phyloP scores from a whole-genome alignment of 352 stramenopile genomes.

The Pythium sp. region DNA sequence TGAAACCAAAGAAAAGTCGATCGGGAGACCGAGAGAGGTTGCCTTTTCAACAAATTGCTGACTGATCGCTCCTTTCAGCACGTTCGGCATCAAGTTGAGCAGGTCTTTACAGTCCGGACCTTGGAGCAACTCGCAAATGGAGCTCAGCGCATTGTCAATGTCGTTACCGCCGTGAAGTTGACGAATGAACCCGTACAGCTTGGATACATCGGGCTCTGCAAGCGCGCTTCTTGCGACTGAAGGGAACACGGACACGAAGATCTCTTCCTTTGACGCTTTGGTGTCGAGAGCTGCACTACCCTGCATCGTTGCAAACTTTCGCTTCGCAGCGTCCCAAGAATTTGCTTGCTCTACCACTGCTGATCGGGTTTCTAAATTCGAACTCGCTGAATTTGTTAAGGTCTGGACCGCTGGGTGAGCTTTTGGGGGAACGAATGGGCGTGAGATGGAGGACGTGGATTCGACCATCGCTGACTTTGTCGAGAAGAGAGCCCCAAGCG shows the following conservation, averaged over 20 bases:
- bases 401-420: not conserved
- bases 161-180: slow-evolving; percentile 44
- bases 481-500: slow-evolving; percentile 55
- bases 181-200: slow-evolving; percentile 61
- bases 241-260: slow-evolving; percentile 41
- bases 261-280: slow-evolving; percentile 17
- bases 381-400: not conserved
- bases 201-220: slow-evolving; percentile 36
- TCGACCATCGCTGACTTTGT: slow-evolving; percentile 58
- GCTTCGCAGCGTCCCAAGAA: slow-evolving; percentile 33
- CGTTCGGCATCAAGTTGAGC: slow-evolving; percentile 59
- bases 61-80: slow-evolving; percentile 46
- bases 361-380: not conserved
- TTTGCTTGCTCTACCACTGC: slow-evolving; percentile 16
- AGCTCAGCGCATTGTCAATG: slow-evolving; percentile 34
- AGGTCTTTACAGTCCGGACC: slow-evolving; percentile 45
- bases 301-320: slow-evolving; percentile 23
- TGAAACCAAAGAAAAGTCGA: slow-evolving; percentile 18
- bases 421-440: slow-evolving; percentile 51
- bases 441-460: slow-evolving; percentile 61
- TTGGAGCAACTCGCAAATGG: slow-evolving; percentile 53
- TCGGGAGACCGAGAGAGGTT: slow-evolving; percentile 30
- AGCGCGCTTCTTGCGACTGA: slow-evolving; percentile 52
- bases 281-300: not conserved
- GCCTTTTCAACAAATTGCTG: slow-evolving; percentile 45